phyloP scores from a whole-genome alignment of 805 yeast genomes.

The Wickerhamomyces ciferrii region DNA sequence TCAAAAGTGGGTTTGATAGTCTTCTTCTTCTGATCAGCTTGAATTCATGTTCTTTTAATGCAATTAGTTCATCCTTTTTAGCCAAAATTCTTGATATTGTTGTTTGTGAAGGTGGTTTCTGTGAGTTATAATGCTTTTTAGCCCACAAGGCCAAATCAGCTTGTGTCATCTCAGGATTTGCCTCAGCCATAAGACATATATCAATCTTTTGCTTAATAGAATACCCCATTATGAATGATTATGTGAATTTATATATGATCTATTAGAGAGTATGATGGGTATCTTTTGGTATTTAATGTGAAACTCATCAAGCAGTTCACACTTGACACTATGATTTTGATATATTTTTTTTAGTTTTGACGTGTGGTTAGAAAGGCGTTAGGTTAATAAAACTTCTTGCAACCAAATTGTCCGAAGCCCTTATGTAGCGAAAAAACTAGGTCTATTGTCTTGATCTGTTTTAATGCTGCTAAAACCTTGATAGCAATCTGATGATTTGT shows the following conservation, averaged over 20 bases:
- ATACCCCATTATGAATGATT: constrained; percentile 38
- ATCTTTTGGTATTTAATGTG: background rate
- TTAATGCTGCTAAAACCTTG: too few relatives aligned
- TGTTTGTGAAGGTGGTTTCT: constrained; percentile 59
- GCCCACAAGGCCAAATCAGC: constrained; percentile 64
- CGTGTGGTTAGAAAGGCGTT: too few relatives aligned
- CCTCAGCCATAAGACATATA: constrained; percentile 60
- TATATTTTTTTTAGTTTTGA: too few relatives aligned
- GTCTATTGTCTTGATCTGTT: too few relatives aligned
- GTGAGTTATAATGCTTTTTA: constrained; percentile 42
- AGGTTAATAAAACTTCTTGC: background rate
- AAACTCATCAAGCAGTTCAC: background rate
- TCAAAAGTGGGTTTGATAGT: constrained; percentile 45
- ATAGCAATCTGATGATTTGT: too few relatives aligned
- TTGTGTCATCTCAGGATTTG: constrained; percentile 67
- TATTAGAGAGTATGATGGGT: background rate
- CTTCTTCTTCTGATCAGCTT: constrained; percentile 41
- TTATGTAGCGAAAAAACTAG: too few relatives aligned
- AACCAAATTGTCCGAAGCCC: background rate
- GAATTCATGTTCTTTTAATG: constrained; percentile 46
- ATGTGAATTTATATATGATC: background rate
- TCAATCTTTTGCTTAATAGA: constrained; percentile 60
- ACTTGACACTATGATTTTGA: too few relatives aligned
- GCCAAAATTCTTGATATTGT: constrained; percentile 59
- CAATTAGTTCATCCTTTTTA: constrained; percentile 46